Evolutionary conservation across 805 yeast genomes (phyloP).

Genomic region (Wickerhamia fluorescens): DNA sequence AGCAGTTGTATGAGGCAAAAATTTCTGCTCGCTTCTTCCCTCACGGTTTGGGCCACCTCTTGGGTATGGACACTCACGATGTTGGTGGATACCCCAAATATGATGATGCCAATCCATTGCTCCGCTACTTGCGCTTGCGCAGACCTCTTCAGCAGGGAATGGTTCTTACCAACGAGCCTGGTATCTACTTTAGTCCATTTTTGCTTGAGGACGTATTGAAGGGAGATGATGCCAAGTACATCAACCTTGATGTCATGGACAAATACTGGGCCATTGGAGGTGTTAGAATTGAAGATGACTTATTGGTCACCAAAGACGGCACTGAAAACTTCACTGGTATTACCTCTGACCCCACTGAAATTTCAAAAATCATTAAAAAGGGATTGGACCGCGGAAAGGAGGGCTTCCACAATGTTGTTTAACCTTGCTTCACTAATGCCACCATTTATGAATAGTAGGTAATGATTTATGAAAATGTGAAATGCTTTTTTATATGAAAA

Average conservation of each 20-base stretch:
- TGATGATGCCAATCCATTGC: constrained; percentile 71
- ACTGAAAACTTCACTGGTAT: constrained; percentile 75
- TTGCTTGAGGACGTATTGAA: constrained; percentile 59
- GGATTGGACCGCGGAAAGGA: constrained; percentile 58
- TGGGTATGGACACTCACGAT: constrained; percentile 96
- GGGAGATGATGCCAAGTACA: constrained; percentile 41
- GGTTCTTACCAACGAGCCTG: constrained; percentile 95
- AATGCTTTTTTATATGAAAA: too few relatives aligned
- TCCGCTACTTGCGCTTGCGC: constrained; percentile 74
- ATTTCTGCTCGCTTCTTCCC: constrained; percentile 82
- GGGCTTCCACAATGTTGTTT: constrained; percentile 54
- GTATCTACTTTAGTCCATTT: constrained; percentile 82
- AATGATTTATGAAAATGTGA: too few relatives aligned
- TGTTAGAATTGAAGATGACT: constrained; percentile 92
- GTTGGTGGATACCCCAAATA: constrained; percentile 87
- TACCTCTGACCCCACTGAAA: constrained; percentile 81
- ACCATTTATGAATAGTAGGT: too few relatives aligned
- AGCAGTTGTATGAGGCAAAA: constrained; percentile 64
- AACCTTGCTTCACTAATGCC: constrained; percentile 2
- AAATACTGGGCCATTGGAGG: constrained; percentile 92
- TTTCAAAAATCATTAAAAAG: constrained; percentile 63
- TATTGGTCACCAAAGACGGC: constrained; percentile 70
- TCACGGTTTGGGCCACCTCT: constrained; percentile 89
- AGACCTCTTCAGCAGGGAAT: constrained; percentile 64
- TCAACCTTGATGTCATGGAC: constrained; percentile 59